Evolutionary conservation across 371 early-diverging fungal genomes (phyloP).

Genomic region (Saksenaea oblongispora): DNA sequence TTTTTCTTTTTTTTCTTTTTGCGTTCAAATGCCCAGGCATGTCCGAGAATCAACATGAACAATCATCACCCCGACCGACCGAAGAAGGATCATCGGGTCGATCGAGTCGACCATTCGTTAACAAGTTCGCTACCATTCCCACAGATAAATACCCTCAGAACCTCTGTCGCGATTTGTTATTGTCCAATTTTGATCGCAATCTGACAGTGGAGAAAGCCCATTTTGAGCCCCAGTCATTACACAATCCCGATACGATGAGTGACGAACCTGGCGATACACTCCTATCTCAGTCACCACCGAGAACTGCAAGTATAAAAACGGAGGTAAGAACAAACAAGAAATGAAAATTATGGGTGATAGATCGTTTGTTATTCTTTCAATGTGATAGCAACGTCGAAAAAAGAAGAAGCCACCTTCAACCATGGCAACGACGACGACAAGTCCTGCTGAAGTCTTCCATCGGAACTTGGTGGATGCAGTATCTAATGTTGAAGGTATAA

Average conservation of each 20-base stretch:
- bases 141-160: slow-evolving; percentile 23
- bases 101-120: slow-evolving; percentile 11
- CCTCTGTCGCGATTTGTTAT: slow-evolving; percentile 18
- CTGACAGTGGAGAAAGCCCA: slow-evolving; percentile 33
- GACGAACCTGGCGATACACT: neutral
- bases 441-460: slow-evolving; percentile 50
- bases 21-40: slow-evolving; percentile 5
- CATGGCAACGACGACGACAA: slow-evolving; percentile 22
- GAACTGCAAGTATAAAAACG: neutral
- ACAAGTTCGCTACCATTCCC: slow-evolving; percentile 31
- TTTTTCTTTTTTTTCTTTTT: slow-evolving; percentile 2
- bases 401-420: neutral
- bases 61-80: neutral
- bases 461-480: slow-evolving; percentile 51
- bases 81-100: slow-evolving; percentile 6
- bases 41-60: slow-evolving; percentile 5
- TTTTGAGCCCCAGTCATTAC: slow-evolving; percentile 19
- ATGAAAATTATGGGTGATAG: neutral
- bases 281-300: slow-evolving; percentile 1
- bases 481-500: slow-evolving; percentile 46
- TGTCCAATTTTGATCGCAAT: slow-evolving; percentile 31
- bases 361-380: neutral
- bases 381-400: neutral
- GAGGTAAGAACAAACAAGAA: neutral
- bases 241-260: neutral